These are phyloP conservation scores for Camillea tinctor DNA, from an alignment of 2,329 filamentous ascomycete genomes.

Conservation along the genomic window DNA sequence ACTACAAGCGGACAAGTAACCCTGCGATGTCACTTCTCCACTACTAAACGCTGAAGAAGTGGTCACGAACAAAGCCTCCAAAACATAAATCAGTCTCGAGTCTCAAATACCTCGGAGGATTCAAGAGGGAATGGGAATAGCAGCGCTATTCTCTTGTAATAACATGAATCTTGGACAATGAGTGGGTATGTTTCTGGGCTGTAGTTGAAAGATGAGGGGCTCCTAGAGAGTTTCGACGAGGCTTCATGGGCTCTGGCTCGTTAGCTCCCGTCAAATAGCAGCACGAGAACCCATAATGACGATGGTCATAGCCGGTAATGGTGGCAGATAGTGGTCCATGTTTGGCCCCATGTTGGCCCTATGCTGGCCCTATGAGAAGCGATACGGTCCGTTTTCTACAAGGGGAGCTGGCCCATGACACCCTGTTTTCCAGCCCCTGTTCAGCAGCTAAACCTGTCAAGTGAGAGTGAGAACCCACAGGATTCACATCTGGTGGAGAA, in stretches of 20 bases:
- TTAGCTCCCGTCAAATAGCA: conserved; percentile 31
- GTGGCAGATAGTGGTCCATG: conserved; percentile 30
- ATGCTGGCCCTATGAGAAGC: conserved; percentile 32
- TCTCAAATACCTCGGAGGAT: neutral
- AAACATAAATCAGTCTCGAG: too few relatives aligned
- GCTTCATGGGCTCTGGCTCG: conserved; percentile 29
- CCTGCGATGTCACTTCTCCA: conserved; percentile 13
- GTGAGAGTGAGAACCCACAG: conserved; percentile 22
- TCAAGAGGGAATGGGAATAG: conserved; percentile 1
- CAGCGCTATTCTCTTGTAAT: conserved; percentile 6
- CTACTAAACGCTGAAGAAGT: neutral
- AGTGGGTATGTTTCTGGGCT: conserved; percentile 29
- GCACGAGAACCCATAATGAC: conserved; percentile 26
- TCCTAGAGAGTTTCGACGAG: conserved; percentile 20
- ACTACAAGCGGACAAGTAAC: conserved; percentile 17
- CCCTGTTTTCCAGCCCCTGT: conserved; percentile 29
- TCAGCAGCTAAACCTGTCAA: conserved; percentile 8
- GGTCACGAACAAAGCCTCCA: conserved; percentile 2
- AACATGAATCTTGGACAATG: conserved; percentile 25
- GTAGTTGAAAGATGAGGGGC: conserved; percentile 28
- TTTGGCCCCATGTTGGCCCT: conserved; percentile 26
- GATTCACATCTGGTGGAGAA: conserved; percentile 22
- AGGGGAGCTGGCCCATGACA: conserved; percentile 26
- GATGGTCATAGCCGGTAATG: conserved; percentile 26
- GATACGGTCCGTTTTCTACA: conserved; percentile 30